A percentile compares a stretch with the other conserved stretches of the same genome.
Evolutionary conservation across 2,329 filamentous ascomycete genomes (phyloP).

Genomic region (Aureobasidium sp.): DNA sequence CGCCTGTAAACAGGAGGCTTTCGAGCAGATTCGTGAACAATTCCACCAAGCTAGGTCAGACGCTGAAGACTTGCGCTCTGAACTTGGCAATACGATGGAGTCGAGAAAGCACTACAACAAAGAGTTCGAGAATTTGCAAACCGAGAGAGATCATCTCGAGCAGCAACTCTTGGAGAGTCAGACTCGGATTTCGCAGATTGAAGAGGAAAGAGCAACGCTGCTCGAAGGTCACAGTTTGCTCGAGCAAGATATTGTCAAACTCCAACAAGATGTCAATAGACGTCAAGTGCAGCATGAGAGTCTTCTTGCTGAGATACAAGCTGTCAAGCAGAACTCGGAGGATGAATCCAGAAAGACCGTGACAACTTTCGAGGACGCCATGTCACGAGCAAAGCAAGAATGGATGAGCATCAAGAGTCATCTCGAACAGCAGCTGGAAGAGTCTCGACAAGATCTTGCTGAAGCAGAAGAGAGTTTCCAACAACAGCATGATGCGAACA

Average conservation of each 20-base stretch:
- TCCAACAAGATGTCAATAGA: constrained; percentile 5
- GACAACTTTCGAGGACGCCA: constrained; percentile 6
- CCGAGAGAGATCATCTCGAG: constrained; percentile 5
- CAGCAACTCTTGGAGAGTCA: constrained; percentile 13
- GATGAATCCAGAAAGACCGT: neutral
- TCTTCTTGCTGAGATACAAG: neutral
- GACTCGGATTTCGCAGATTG: neutral
- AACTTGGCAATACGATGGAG: constrained; percentile 10
- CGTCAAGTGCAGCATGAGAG: constrained; percentile 8
- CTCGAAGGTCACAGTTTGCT: constrained; percentile 9
- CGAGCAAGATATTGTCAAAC: constrained; percentile 15
- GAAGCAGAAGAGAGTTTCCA: constrained; percentile 25
- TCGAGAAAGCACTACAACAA: constrained; percentile 2
- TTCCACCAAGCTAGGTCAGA: constrained; percentile 27
- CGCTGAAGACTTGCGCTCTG: constrained; percentile 20
- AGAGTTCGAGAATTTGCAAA: constrained; percentile 4
- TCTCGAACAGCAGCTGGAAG: constrained; percentile 22
- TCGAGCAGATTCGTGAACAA: constrained; percentile 47
- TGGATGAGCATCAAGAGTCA: constrained; percentile 19
- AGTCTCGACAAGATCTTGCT: constrained; percentile 25
- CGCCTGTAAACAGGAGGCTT: constrained; percentile 49
- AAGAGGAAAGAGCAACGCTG: constrained; percentile 7
- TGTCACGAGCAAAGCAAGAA: constrained; percentile 15
- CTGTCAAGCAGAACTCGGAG: constrained; percentile 4
- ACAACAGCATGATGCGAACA: constrained; percentile 19